A percentile compares a stretch with the other conserved stretches of the same genome.
These are phyloP conservation scores for Ceratocystis albifundus DNA, from an alignment of 2,329 filamentous ascomycete genomes.

Conservation along the genomic window DNA sequence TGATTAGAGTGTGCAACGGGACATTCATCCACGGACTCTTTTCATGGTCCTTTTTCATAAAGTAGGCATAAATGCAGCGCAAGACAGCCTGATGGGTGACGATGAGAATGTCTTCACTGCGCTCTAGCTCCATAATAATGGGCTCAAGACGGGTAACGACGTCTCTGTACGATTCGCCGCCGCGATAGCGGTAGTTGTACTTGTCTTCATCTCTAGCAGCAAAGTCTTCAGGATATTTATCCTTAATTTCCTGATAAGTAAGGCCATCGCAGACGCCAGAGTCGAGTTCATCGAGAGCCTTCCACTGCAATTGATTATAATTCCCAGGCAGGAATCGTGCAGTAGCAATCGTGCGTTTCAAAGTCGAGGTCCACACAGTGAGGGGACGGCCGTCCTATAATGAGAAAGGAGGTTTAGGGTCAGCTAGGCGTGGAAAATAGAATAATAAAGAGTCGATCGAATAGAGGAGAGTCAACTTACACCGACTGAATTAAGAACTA, in stretches of 20 bases:
- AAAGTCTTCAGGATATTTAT: conserved; percentile 88
- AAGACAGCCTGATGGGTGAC: conserved; percentile 96
- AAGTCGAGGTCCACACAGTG: conserved; percentile 51
- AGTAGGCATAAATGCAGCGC: conserved; percentile 96
- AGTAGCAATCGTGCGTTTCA: conserved; percentile 80
- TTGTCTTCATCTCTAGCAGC: conserved; percentile 93
- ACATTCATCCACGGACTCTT: conserved; percentile 98
- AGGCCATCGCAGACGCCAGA: conserved; percentile 92
- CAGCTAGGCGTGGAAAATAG: conserved; percentile 10
- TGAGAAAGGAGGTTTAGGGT: conserved; percentile 22
- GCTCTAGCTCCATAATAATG: conserved; percentile 98
- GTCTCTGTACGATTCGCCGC: conserved; percentile 89
- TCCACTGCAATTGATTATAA: conserved; percentile 96
- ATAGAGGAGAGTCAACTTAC: conserved; percentile 42
- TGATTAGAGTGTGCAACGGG: conserved; percentile 89
- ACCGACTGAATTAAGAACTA: conserved; percentile 76
- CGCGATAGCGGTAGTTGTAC: conserved; percentile 98
- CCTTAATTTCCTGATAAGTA: conserved; percentile 90
- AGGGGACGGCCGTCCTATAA: conserved; percentile 47
- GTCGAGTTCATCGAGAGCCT: conserved; percentile 93
- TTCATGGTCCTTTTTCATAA: conserved; percentile 92
- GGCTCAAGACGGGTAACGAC: conserved; percentile 95
- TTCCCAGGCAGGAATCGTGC: conserved; percentile 66
- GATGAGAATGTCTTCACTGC: conserved; percentile 92
- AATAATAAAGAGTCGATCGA: neutral